phyloP scores from a whole-genome alignment of 805 yeast genomes.

The Pichia pseudocactophila region DNA sequence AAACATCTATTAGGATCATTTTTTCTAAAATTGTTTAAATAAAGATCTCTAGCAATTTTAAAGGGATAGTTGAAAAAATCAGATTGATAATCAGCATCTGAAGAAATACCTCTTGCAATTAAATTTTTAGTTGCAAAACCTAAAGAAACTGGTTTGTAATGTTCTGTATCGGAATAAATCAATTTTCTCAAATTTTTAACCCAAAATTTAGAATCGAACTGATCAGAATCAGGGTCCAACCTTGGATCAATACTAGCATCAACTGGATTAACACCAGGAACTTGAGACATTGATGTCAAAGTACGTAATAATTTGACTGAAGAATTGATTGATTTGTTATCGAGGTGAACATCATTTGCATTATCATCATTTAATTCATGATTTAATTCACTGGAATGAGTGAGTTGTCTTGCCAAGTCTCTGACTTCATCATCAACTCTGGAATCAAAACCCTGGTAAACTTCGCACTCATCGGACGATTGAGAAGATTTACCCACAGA shows the following conservation, averaged over 20 bases:
- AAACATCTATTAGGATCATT: slow-evolving; percentile 3
- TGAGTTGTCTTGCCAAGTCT: slow-evolving; percentile 35
- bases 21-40: no score
- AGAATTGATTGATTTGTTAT: not conserved
- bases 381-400: slow-evolving; percentile 14
- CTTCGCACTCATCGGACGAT: no score
- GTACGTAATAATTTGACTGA: slow-evolving; percentile 22
- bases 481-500: no score
- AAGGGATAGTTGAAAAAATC: slow-evolving; percentile 39
- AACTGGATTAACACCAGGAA: slow-evolving; percentile 40
- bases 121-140: slow-evolving; percentile 53
- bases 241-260: slow-evolving; percentile 26
- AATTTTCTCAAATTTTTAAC: slow-evolving; percentile 53
- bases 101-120: slow-evolving; percentile 56
- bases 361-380: not conserved
- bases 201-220: slow-evolving; percentile 57
- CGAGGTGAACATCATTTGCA: no score
- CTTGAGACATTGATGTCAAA: slow-evolving; percentile 43
- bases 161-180: slow-evolving; percentile 46
- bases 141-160: slow-evolving; percentile 50
- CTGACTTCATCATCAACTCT: slow-evolving; percentile 28
- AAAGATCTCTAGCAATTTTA: slow-evolving; percentile 25
- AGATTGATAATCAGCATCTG: slow-evolving; percentile 59
- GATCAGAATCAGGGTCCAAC: slow-evolving; percentile 51
- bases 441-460: slow-evolving; percentile 29